Evolutionary conservation across 768 basidiomycete species (phyloP).

Genomic region (Termitomyces heimii): DNA sequence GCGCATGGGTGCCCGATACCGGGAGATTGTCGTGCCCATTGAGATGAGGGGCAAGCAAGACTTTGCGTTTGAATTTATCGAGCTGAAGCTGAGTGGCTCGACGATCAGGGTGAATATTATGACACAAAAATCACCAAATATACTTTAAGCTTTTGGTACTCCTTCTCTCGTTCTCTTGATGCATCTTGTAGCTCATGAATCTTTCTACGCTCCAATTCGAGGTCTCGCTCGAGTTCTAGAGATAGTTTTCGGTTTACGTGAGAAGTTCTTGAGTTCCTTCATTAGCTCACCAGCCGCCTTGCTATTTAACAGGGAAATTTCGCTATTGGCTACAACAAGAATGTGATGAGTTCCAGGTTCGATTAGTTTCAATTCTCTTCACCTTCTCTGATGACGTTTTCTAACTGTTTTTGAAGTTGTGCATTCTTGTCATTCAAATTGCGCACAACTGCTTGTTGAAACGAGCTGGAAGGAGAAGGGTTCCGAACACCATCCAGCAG

Average conservation of each 20-base stretch:
- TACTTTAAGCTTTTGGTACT: constrained; percentile 85
- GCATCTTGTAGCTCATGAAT: constrained; percentile 69
- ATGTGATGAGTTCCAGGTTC: background rate
- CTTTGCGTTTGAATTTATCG: constrained; percentile 80
- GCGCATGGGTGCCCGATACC: constrained; percentile 10
- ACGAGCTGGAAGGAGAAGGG: constrained; percentile 42
- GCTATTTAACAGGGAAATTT: constrained; percentile 62
- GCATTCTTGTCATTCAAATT: constrained; percentile 80
- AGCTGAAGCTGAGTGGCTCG: constrained; percentile 50
- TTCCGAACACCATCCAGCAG: background rate
- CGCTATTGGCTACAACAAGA: constrained; percentile 57
- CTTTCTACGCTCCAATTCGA: constrained; percentile 75
- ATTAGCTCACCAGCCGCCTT: constrained; percentile 54
- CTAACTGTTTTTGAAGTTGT: constrained; percentile 78
- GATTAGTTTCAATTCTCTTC: background rate
- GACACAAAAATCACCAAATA: background rate
- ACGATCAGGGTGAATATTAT: background rate
- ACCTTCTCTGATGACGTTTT: constrained; percentile 86
- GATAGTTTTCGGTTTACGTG: background rate
- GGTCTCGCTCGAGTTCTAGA: constrained; percentile 71
- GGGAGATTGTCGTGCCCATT: constrained; percentile 12
- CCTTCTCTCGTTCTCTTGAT: constrained; percentile 73
- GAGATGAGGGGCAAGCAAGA: constrained; percentile 50
- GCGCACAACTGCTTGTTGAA: constrained; percentile 78
- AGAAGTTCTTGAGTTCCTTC: background rate